Conservation (phyloP, 305 asterid genomes). For the Plantago coronopus region DNA sequence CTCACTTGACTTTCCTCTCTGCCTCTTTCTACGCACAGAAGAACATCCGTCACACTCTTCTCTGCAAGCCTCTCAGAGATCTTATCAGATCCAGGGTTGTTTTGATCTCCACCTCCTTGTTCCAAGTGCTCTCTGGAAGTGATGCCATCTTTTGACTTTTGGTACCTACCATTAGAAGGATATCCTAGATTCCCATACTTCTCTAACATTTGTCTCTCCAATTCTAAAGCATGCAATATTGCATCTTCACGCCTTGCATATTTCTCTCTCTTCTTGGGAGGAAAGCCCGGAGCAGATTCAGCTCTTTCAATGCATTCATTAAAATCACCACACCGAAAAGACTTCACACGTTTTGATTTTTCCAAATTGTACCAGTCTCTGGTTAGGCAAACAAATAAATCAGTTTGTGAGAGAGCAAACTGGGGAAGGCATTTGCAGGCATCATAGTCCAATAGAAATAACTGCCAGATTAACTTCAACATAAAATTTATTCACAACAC, state of each 20-base stretch:
- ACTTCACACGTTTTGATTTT: slow-evolving; percentile 92
- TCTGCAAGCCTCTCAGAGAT: slow-evolving; percentile 35
- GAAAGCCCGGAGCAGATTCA: slow-evolving; percentile 87
- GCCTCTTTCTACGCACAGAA: slow-evolving; percentile 26
- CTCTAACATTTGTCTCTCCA: slow-evolving; percentile 70
- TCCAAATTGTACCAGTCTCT: slow-evolving; percentile 99
- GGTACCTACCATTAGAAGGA: slow-evolving; percentile 39
- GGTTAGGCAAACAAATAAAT: slow-evolving; percentile 23
- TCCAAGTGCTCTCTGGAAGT: slow-evolving; percentile 41
- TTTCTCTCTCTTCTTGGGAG: slow-evolving; percentile 96
- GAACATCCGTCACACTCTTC: slow-evolving; percentile 37
- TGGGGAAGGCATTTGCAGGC: too few species aligned
- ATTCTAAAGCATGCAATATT: slow-evolving; percentile 91
- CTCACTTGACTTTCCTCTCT: slow-evolving; percentile 47
- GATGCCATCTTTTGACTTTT: slow-evolving; percentile 45
- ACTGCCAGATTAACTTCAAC: too few species aligned
- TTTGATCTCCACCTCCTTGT: slow-evolving; percentile 38
- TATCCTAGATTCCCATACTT: slow-evolving; percentile 38
- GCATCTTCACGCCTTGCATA: slow-evolving; percentile 99
- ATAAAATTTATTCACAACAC: too few species aligned
- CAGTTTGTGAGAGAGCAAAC: background rate
- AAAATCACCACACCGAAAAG: slow-evolving; percentile 92
- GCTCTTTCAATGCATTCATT: slow-evolving; percentile 93
- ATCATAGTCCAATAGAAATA: too few species aligned
- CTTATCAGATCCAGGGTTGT: slow-evolving; percentile 33